These are phyloP conservation scores for Gremmenia infestans DNA, from an alignment of 2,329 filamentous ascomycete species.

Conservation along the genomic window DNA sequence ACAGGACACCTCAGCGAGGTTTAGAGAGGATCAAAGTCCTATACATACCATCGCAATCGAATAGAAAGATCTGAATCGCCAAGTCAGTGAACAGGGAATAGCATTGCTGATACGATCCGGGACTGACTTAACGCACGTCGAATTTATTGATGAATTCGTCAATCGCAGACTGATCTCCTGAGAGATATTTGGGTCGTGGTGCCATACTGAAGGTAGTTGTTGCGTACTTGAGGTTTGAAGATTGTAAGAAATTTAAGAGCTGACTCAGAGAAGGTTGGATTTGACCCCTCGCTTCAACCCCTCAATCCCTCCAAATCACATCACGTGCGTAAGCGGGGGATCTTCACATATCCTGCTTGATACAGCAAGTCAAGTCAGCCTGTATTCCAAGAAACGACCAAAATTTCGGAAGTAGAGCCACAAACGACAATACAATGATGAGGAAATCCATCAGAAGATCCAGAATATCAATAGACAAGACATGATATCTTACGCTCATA, in stretches of 20 bases:
- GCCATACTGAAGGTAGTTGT: conserved; percentile 1
- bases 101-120: conserved; percentile 2
- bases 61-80: conserved; percentile 69
- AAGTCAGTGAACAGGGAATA: conserved; percentile 14
- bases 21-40: not conserved
- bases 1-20: conserved; percentile 15
- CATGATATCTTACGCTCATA: too few species aligned
- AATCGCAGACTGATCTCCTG: conserved; percentile 71
- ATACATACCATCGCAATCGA: conserved; percentile 88
- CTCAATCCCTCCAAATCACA: too few species aligned
- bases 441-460: too few species aligned
- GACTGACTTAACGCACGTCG: conserved; percentile 62
- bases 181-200: conserved; percentile 57
- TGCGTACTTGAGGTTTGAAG: not conserved
- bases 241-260: not conserved
- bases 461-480: too few species aligned
- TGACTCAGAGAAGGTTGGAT: not conserved
- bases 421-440: too few species aligned
- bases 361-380: too few species aligned
- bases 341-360: too few species aligned
- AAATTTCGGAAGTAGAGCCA: too few species aligned
- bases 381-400: too few species aligned
- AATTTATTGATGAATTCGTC: conserved; percentile 83
- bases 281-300: not conserved
- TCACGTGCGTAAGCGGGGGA: too few species aligned